Evolutionary conservation across 208 protist genomes (phyloP).

Genomic region (Acanthamoeba culbertsoni): DNA sequence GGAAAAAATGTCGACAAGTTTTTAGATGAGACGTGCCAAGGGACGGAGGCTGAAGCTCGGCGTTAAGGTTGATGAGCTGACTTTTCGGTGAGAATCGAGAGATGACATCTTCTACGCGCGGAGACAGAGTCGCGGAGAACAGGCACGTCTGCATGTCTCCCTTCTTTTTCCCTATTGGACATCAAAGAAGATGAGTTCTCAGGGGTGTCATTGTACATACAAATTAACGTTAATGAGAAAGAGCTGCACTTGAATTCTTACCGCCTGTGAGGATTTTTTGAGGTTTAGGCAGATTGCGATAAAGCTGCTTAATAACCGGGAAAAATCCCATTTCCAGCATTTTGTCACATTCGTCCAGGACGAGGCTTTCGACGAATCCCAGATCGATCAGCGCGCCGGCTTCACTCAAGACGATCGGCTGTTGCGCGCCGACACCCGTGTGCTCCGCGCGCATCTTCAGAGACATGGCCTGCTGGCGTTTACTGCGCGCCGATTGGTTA

Average conservation of each 20-base stretch:
- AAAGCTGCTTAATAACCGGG: slow-evolving; percentile 38
- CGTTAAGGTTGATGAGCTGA: slow-evolving; percentile 34
- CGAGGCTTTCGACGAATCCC: slow-evolving; percentile 5
- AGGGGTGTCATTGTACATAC: neutral
- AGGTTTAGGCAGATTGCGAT: slow-evolving; percentile 21
- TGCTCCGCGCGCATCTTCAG: neutral
- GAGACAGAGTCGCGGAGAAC: slow-evolving; percentile 42
- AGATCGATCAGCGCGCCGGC: slow-evolving; percentile 1
- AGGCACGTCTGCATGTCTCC: slow-evolving; percentile 44
- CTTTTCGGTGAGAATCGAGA: slow-evolving; percentile 18
- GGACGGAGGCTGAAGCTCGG: neutral
- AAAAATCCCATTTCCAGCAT: slow-evolving; percentile 65
- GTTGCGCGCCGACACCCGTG: neutral
- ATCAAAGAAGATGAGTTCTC: neutral
- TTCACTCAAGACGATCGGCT: neutral
- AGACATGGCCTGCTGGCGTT: neutral
- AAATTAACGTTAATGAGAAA: too few relatives aligned
- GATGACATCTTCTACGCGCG: slow-evolving; percentile 26
- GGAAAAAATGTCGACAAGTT: neutral
- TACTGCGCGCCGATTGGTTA: neutral
- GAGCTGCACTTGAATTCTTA: neutral
- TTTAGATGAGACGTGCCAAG: neutral
- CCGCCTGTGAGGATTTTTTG: neutral
- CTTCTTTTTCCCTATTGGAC: neutral
- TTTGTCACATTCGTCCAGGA: slow-evolving; percentile 57